Percentiles rank a stretch among this genome's conserved stretches.
phyloP scores from a whole-genome alignment of 495 filamentous ascomycete genomes.

The Lasiosphaeris hirsuta region DNA sequence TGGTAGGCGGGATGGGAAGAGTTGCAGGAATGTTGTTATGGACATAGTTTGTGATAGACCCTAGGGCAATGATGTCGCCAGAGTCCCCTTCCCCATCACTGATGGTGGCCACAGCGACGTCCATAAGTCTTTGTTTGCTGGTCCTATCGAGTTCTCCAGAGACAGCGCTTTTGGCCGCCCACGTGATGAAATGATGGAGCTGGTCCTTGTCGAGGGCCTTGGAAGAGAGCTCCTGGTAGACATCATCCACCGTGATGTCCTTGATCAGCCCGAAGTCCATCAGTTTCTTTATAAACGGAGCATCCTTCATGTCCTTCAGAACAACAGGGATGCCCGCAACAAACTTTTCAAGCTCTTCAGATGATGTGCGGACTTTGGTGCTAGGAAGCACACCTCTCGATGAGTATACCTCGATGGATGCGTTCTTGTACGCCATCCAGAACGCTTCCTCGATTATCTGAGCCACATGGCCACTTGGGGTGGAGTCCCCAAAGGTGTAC shows the following conservation, averaged over 20 bases:
- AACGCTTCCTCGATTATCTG: slow-evolving; percentile 88
- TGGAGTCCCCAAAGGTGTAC: slow-evolving; percentile 83
- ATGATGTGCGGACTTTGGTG: slow-evolving; percentile 71
- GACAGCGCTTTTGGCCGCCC: slow-evolving; percentile 66
- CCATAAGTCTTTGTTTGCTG: slow-evolving; percentile 63
- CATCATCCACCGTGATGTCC: slow-evolving; percentile 81
- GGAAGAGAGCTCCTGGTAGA: slow-evolving; percentile 71
- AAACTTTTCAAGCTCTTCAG: slow-evolving; percentile 77
- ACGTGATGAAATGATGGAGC: slow-evolving; percentile 75
- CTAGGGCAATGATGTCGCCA: slow-evolving; percentile 69
- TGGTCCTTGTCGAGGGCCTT: slow-evolving; percentile 74
- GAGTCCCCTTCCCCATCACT: slow-evolving; percentile 54
- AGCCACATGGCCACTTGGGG: slow-evolving; percentile 75
- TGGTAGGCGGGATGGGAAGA: slow-evolving; percentile 78
- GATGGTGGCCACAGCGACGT: slow-evolving; percentile 76
- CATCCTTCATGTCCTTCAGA: slow-evolving; percentile 65
- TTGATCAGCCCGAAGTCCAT: slow-evolving; percentile 75
- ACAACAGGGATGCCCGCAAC: slow-evolving; percentile 87
- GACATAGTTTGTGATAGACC: slow-evolving; percentile 69
- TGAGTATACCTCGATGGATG: slow-evolving; percentile 81
- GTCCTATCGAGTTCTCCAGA: slow-evolving; percentile 62
- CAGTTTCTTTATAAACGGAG: slow-evolving; percentile 71
- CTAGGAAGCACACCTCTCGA: slow-evolving; percentile 79
- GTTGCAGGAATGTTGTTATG: slow-evolving; percentile 73
- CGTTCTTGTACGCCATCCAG: slow-evolving; percentile 81